Percentiles rank a stretch among this genome's conserved stretches.
Conservation (phyloP, 768 basidiomycete species). For the Hydnum rufescens region DNA sequence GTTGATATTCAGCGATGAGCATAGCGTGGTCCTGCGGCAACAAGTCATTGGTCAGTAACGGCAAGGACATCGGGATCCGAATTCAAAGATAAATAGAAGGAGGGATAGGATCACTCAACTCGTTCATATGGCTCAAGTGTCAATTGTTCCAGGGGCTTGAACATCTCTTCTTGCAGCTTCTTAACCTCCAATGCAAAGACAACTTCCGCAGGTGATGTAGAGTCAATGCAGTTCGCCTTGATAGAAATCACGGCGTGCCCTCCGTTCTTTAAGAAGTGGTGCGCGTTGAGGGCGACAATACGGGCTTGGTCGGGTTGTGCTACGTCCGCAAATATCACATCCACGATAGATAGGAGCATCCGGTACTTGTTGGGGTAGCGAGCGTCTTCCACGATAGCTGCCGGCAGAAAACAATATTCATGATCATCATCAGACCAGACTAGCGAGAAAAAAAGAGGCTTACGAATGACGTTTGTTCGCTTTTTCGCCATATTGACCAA, state of each 20-base stretch:
- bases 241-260: slow-evolving; percentile 92
- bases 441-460: slow-evolving; percentile 13
- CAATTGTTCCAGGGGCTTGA: slow-evolving; percentile 92
- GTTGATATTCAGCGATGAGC: slow-evolving; percentile 45
- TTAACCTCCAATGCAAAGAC: slow-evolving; percentile 83
- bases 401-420: slow-evolving; percentile 4
- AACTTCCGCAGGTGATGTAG: slow-evolving; percentile 72
- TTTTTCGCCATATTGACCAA: slow-evolving; percentile 99
- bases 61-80: background rate
- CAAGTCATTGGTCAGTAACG: background rate
- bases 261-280: slow-evolving; percentile 86
- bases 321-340: slow-evolving; percentile 95
- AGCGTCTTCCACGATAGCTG: slow-evolving; percentile 94
- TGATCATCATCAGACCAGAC: background rate
- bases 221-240: slow-evolving; percentile 98
- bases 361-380: slow-evolving; percentile 92
- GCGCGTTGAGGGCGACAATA: slow-evolving; percentile 82
- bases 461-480: slow-evolving; percentile 96
- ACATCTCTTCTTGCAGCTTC: slow-evolving; percentile 47
- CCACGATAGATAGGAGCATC: slow-evolving; percentile 87
- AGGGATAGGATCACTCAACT: slow-evolving; percentile 2
- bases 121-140: slow-evolving; percentile 80
- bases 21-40: slow-evolving; percentile 49
- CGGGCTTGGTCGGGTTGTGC: slow-evolving; percentile 98
- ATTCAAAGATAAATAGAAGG: background rate